Base-by-base conservation (phyloP, 1,284 basidiomycete genomes). In the Leccinum fallax region DNA sequence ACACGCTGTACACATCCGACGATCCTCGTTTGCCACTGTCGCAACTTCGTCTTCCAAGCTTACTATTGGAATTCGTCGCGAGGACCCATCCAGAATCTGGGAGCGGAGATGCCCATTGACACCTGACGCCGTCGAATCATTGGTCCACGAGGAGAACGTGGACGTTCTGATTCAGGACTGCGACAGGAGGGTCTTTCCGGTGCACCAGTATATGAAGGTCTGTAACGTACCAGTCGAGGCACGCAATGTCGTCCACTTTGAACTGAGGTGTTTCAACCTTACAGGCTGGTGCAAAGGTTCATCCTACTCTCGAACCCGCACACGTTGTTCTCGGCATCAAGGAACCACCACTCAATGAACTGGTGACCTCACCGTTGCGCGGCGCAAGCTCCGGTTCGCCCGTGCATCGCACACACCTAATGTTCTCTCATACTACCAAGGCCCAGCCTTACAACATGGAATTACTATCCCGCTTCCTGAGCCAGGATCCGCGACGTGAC, bases 351-450 rank as follows among this genome's bases (percentile, higher is more conserved):
- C 74, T 93, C 4, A 59, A 78, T 38, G 83, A 86, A 65, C 78
- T 94, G n/a, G 74, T 86, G 64, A 83, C 80, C 5, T 70, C 76
- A 34, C 71, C 61, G 69, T 40, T 62, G 67, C 61, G 66, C 67
- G 24, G 61, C 21, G 19, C 62, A 53, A 49, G 56, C 66, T 28
- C 57, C 58, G 67, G 61, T 49, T 60, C 62, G 52, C 69, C 65
- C 40, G 66, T 76, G 10, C 36, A 38, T 38, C 36, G 36, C 21
- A 92, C 89, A 3, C 87, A 93, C 66, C 76, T 95, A 62, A 94
- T 94, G 88, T 97, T 97, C 81, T 93, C 90, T 32, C 94, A 96
- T 75, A 95, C 93, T 0, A 86, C 88, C 67, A 97, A 97, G 76
- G 89, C 90, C 0, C 92, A 97, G 76, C 74, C 81, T 11, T 95